Conservation (phyloP, 2,329 filamentous ascomycete species). For the Cercospora sp. region DNA sequence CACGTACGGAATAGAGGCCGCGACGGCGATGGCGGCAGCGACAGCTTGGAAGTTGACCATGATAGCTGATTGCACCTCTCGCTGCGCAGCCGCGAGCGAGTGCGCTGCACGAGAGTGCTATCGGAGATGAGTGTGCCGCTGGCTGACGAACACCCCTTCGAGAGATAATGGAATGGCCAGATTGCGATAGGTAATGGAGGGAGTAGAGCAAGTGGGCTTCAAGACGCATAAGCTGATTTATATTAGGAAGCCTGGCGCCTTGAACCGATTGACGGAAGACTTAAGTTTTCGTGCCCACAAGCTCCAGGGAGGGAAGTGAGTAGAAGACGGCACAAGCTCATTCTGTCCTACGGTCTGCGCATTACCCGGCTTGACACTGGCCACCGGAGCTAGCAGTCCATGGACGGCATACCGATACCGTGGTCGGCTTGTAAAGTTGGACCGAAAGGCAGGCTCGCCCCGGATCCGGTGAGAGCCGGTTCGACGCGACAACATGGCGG, state of each 20-base stretch:
- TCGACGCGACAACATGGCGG: not conserved
- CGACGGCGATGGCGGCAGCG: not conserved
- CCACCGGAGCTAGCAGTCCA: not conserved
- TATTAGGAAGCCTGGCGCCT: not conserved
- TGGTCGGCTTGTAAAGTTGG: not conserved
- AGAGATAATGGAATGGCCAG: not conserved
- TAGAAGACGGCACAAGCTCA: not conserved
- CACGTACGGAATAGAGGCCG: not conserved
- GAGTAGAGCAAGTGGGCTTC: not conserved
- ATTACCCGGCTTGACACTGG: not conserved
- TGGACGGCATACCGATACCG: not conserved
- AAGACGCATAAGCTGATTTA: not conserved
- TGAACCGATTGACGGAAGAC: not conserved
- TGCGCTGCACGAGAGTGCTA: not conserved
- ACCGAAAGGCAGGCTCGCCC: not conserved
- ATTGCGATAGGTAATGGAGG: not conserved
- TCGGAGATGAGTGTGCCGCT: not conserved
- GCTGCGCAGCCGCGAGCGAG: not conserved
- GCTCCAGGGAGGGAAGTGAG: not conserved
- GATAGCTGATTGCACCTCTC: not conserved
- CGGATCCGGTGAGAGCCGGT: not conserved
- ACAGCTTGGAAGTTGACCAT: not conserved
- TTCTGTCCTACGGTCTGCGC: not conserved
- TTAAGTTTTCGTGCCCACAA: not conserved
- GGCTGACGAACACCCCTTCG: not conserved